A percentile compares a stretch with the other conserved stretches of the same genome.
These are phyloP conservation scores for Mycosphaerelloides madeirae DNA, from an alignment of 2,329 filamentous ascomycete genomes.

Conservation along the genomic window DNA sequence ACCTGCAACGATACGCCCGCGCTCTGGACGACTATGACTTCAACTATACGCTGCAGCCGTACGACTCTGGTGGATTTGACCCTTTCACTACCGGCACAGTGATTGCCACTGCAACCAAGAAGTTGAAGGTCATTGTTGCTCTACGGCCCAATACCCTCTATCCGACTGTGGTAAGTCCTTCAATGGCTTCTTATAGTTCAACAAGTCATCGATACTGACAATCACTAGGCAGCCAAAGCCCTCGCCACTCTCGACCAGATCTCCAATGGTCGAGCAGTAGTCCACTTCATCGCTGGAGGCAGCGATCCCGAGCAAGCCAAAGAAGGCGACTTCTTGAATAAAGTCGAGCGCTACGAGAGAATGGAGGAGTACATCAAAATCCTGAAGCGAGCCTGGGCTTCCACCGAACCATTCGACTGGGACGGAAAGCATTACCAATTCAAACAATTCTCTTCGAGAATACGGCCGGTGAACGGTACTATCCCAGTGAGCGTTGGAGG, in stretches of 20 bases:
- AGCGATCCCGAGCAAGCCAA: conserved; percentile 56
- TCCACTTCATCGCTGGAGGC: conserved; percentile 60
- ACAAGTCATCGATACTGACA: no score
- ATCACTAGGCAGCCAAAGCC: conserved; percentile 49
- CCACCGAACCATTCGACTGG: conserved; percentile 57
- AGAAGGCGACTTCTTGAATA: conserved; percentile 57
- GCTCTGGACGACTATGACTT: conserved; percentile 56
- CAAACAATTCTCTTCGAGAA: conserved; percentile 53
- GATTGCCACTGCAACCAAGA: conserved; percentile 54
- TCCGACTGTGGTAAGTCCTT: conserved; percentile 46
- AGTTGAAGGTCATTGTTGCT: conserved; percentile 58
- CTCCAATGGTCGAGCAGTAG: conserved; percentile 53
- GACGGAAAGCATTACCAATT: conserved; percentile 57
- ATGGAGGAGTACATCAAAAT: conserved; percentile 61
- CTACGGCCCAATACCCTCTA: conserved; percentile 59
- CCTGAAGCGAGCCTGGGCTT: conserved; percentile 55
- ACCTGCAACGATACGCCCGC: conserved; percentile 53
- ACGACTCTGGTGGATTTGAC: conserved; percentile 53
- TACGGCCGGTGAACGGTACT: conserved; percentile 49
- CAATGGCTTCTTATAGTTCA: no score
- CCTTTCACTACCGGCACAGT: conserved; percentile 57
- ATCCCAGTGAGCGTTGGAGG: conserved; percentile 58
- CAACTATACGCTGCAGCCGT: conserved; percentile 60
- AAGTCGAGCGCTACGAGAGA: conserved; percentile 54
- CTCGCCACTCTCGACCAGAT: conserved; percentile 59